Base-by-base conservation (phyloP, 176 grass and related monocot species). In the Paspalum notatum region DNA sequence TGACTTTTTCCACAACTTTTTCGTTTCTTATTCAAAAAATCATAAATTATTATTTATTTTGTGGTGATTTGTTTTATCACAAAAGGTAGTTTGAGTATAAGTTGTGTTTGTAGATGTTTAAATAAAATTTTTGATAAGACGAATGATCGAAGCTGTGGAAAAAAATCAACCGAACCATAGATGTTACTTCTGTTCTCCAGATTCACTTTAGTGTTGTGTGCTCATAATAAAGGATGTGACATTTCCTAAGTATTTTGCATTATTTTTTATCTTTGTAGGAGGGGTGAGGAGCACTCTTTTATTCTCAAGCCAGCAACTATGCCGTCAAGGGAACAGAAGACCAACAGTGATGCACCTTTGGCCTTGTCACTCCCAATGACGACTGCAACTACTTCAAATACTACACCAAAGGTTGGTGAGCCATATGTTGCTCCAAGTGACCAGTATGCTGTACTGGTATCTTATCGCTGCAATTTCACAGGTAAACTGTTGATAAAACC, bases 391-490 rank as follows among this genome's bases (percentile, higher is more conserved):
- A 21, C 63, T 79, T 41, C 49, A 85, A 91, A 85, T 73, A 75
- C 83, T 75, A 50, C 53, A 15, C 79, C 82, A 73, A 91, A 74
- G 86, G 62, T 85, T 64, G 71, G 53, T 68, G 94, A 90, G 42
- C 64, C 61, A 8, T 82, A 25, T 55, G 44, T 53, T 83, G 21
- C 75, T 87, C 66, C 12, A 82, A 74, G 73, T 11, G 89, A 95
- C 74, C 92, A 91, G 78, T 99, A 95, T 91, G 90, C 96, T 49
- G 79, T 99, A 48, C 81, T 99, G 66, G 82, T 99, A 74, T 95
- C 92, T 27, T 99, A 93, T 76, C 96, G 82, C 80, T 95, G 92
- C 82, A 95, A 95, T 77, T 95, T 93, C 83, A 88, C 96, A 79
- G 96, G 92, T 95, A 86, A 87, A 80, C 41, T 79, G 39, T 76